Conservation (phyloP, 1,139 yeast genomes). For the Pichia sp. region DNA sequence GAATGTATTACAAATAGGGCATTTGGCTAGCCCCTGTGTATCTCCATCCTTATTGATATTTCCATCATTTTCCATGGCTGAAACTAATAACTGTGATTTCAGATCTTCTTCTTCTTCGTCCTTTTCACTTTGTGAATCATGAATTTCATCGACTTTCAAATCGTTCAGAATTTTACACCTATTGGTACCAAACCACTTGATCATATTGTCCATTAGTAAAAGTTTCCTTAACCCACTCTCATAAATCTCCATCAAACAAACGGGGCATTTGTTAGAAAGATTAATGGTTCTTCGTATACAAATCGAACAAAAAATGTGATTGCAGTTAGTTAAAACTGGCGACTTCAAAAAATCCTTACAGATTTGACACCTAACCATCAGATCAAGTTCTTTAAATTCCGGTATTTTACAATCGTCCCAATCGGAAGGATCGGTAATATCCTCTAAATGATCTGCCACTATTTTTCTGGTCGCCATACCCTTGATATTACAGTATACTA, state of each 20-base stretch:
- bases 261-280: constrained; percentile 60
- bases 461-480: too few species aligned
- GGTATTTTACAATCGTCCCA: neutral
- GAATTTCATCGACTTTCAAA: constrained; percentile 14
- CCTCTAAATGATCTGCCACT: neutral
- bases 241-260: constrained; percentile 64
- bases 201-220: constrained; percentile 65
- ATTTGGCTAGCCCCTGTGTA: constrained; percentile 32
- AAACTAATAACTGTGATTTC: neutral
- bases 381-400: neutral
- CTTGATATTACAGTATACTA: too few species aligned
- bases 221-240: constrained; percentile 68
- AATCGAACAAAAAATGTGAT: constrained; percentile 85
- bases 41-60: constrained; percentile 9
- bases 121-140: constrained; percentile 10
- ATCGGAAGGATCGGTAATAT: neutral
- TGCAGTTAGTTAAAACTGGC: constrained; percentile 81
- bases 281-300: constrained; percentile 73
- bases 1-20: constrained; percentile 61
- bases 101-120: neutral
- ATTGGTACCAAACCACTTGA: constrained; percentile 41
- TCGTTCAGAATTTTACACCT: constrained; percentile 33
- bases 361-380: constrained; percentile 57
- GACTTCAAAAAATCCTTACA: constrained; percentile 80
- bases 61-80: neutral